phyloP scores from a whole-genome alignment of 805 yeast genomes.

The Candida tibetensis region DNA sequence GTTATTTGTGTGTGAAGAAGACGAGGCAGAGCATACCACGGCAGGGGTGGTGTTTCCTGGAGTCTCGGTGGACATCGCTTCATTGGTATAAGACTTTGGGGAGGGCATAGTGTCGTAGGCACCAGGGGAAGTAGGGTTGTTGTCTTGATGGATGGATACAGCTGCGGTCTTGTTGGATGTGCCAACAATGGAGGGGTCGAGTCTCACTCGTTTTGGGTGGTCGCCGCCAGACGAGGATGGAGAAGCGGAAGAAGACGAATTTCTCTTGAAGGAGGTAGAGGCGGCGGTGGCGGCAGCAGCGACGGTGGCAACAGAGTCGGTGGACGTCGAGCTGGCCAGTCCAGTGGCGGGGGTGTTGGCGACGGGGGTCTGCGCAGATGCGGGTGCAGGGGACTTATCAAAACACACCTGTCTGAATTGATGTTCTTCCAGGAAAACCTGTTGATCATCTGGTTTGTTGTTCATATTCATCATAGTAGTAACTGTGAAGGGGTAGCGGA shows the following conservation, averaged over 20 bases:
- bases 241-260: constrained; percentile 16
- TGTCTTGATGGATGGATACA: constrained; percentile 9
- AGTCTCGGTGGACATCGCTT: constrained; percentile 7
- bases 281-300: constrained; percentile 12
- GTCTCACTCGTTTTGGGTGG: constrained; percentile 21
- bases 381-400: constrained; percentile 20
- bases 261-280: constrained; percentile 13
- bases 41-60: constrained; percentile 1
- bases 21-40: constrained; percentile 1
- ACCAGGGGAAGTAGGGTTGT: constrained; percentile 8
- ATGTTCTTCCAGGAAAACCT: constrained; percentile 22
- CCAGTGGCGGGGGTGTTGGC: constrained; percentile 12
- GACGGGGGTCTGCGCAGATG: constrained; percentile 13
- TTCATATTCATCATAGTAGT: constrained; percentile 24
- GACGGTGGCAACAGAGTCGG: constrained; percentile 12
- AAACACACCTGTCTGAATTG: constrained; percentile 34
- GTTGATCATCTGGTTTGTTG: constrained; percentile 29
- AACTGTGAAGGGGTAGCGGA: neutral
- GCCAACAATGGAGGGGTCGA: constrained; percentile 15
- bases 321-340: constrained; percentile 8
- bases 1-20: neutral
- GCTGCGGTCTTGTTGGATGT: constrained; percentile 16
- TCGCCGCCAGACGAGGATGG: constrained; percentile 9
- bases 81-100: constrained; percentile 9
- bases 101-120: constrained; percentile 11